Percentiles rank a stretch among this genome's conserved stretches.
Evolutionary conservation across 139 green algal species (phyloP).

Genomic region (Desmodesmus armatus): DNA sequence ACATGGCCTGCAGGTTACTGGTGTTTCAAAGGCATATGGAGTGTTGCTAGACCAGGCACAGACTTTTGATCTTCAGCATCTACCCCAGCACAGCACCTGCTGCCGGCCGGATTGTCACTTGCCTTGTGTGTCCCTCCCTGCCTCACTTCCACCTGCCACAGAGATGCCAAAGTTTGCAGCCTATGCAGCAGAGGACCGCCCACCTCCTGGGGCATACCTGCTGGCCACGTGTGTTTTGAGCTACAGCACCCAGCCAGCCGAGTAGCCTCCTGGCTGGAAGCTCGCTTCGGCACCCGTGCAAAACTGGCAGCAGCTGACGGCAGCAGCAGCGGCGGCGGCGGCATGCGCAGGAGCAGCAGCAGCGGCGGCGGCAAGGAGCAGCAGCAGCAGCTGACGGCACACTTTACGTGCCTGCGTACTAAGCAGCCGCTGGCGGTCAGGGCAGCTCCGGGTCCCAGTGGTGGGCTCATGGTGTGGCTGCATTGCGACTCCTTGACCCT

Average conservation of each 20-base stretch:
- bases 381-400: constrained; percentile 39
- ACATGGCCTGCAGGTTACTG: too few relatives aligned
- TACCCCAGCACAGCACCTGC: too few relatives aligned
- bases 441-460: constrained; percentile 21
- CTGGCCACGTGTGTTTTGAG: neutral
- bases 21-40: too few relatives aligned
- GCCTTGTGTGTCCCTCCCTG: too few relatives aligned
- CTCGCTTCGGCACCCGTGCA: constrained; percentile 4
- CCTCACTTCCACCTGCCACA: too few relatives aligned
- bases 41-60: too few relatives aligned
- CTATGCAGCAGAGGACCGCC: constrained; percentile 65
- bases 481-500: constrained; percentile 77
- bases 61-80: too few relatives aligned
- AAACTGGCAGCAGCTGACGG: neutral
- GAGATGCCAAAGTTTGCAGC: constrained; percentile 81
- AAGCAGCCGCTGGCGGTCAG: constrained; percentile 56
- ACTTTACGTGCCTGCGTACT: constrained; percentile 68
- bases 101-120: too few relatives aligned
- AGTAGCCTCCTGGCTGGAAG: constrained; percentile 19
- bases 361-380: constrained; percentile 1
- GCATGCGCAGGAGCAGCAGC: neutral
- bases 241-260: constrained; percentile 32
- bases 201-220: constrained; percentile 11
- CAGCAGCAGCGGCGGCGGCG: neutral
- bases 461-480: constrained; percentile 59